phyloP scores from a whole-genome alignment of 176 grass and related monocot species.

The Ampelocalamus luodianensis region DNA sequence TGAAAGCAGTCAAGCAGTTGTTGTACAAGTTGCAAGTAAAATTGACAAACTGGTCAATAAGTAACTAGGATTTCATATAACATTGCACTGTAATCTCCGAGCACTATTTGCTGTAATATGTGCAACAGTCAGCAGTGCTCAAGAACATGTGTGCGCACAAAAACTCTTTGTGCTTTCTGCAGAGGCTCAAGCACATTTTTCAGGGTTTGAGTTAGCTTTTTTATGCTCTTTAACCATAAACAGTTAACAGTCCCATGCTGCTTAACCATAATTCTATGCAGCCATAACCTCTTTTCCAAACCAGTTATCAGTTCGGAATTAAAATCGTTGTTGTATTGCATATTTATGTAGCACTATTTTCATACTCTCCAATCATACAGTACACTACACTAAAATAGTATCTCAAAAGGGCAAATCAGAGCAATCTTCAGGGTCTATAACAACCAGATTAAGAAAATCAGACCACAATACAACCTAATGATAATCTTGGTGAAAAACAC shows the following conservation, averaged over 20 bases:
- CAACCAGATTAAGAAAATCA: background rate
- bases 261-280: background rate
- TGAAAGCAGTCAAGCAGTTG: background rate
- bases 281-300: background rate
- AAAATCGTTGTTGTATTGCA: background rate
- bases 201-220: background rate
- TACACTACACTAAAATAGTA: background rate
- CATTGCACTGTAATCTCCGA: background rate
- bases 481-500: background rate
- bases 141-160: background rate
- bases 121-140: background rate
- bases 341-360: background rate
- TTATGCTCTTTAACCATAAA: background rate
- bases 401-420: slow-evolving; percentile 13
- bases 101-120: background rate
- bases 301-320: background rate
- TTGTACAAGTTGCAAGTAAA: background rate
- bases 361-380: background rate
- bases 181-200: background rate
- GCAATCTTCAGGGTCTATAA: background rate
- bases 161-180: background rate
- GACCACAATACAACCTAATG: background rate
- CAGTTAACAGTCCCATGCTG: background rate
- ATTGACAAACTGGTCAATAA: background rate
- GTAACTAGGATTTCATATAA: background rate